Base-by-base conservation (phyloP, 257 asterid genomes). In the Solanum infundibuliforme region DNA sequence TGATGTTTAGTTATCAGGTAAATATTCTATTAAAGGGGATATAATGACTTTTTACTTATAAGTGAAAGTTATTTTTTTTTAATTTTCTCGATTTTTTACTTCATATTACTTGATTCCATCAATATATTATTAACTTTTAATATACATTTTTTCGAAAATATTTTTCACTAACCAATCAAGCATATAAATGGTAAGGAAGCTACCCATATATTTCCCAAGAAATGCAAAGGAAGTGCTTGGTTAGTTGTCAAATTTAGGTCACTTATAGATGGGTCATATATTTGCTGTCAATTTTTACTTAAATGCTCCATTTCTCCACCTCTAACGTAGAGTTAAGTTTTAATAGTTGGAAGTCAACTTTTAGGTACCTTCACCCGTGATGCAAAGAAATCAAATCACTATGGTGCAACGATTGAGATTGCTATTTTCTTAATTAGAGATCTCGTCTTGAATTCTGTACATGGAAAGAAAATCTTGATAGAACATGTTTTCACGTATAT, bases 331-430 rank as follows among this genome's bases (percentile, higher is more conserved):
- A 29, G 32, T 9, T 5, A 10, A 2, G 29, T 81, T 1, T 46
- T 29, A 29, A 81, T 48, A 81, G 85, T 29, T 81, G 68, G 68
- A 46, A 55, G 85, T 81, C 85, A 81, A 81, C 68, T 81, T 29
- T 16, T 81, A 8, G 18, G 65, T 79, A 41, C 25, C 84, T n/a
- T 43, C 65, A 25, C n/a, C 8, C 23, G 14, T 41, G 84, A 43
- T 14, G 66, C 5, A 79, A 79, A 79, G 7, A 41, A 27, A 46
- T 29, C 41, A 81, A 81, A 46, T 81, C 4, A 46, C 20, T 27
- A 4, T 4, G 13, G 12, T 23, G 29, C 0, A 23, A 9, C 0
- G 16, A 0, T 0, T n/a, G 14, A 10, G 0, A 4, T 29, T 2
- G 3, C 0, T 9, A 23, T 23, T 62, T 23, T 23, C 12, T 62